Base-by-base conservation (phyloP, 1,284 basidiomycete genomes). In the Ganoderma sinense region DNA sequence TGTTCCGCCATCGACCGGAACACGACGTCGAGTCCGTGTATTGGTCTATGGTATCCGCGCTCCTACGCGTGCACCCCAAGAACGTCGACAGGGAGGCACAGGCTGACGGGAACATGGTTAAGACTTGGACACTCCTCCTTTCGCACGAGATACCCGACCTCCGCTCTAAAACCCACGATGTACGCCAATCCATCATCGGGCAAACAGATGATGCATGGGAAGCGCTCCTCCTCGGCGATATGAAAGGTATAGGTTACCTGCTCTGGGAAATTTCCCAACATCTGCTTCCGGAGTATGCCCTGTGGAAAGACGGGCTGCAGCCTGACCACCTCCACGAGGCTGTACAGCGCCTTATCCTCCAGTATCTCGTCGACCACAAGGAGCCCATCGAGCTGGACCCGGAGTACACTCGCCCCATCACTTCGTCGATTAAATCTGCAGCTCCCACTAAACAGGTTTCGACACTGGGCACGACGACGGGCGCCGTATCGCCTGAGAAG, bases 21-120 rank as follows among this genome's bases (percentile, higher is more conserved):
- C 43, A 63, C 43, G 62, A 63, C 48, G 62, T 53, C 31, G 62
- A 63, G 48, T 63, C 62, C 16, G n/a, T 63, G 14, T 63, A 63
- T 13, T 63, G 62, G 62, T 13, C 31, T 2, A 10, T 63, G 29
- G 20, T 63, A 2, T 63, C 18, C 16, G 20, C 33, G 2, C 45
- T 63, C n/a, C 62, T 63, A 2, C 18, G n/a, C 7, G 58, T 60
- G 4, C 39, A 23, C 14, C 58, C 58, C 18, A 45, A 39, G 26
- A 8, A 7, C 23, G 31, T 33, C 16, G n/a, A 40, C 4, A 14
- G 4, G 16, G 62, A 63, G 23, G 4, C 26, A 8, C 2, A n/a
- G 10, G 26, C 33, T 8, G 23, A 26, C 2, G 5, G 4, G 26
- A 2, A 13, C 14, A 18, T n/a, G 1, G 45, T 13, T 4, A 18